phyloP scores from a whole-genome alignment of 306 rosid genomes.

The Ammopiptanthus mongolicus region DNA sequence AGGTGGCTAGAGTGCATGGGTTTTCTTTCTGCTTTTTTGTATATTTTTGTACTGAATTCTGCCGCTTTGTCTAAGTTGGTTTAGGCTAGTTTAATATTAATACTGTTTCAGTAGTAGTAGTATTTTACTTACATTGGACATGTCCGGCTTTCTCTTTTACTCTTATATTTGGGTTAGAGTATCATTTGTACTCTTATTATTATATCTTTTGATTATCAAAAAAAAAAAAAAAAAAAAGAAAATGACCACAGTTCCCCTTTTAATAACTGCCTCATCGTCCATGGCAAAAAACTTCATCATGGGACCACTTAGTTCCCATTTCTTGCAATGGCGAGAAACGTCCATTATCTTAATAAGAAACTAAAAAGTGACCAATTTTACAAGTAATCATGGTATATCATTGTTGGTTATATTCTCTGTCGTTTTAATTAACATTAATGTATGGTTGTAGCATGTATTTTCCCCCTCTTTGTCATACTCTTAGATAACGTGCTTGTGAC shows the following conservation, averaged over 20 bases:
- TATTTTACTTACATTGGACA: too few species aligned
- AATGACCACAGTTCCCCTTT: slow-evolving; percentile 8
- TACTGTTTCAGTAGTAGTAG: too few species aligned
- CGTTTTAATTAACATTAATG: slow-evolving; percentile 15
- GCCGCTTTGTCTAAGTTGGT: too few species aligned
- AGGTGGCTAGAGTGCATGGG: too few species aligned
- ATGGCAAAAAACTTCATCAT: slow-evolving; percentile 14
- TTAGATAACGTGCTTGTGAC: not conserved
- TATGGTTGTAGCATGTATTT: not conserved
- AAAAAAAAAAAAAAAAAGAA: too few species aligned
- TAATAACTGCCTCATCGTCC: slow-evolving; percentile 27
- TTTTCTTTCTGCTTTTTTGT: too few species aligned
- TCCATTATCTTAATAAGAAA: slow-evolving; percentile 27
- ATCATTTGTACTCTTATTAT: too few species aligned
- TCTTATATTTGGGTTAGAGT: too few species aligned
- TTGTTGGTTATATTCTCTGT: slow-evolving; percentile 9
- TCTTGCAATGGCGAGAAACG: slow-evolving; percentile 38
- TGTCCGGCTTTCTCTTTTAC: too few species aligned
- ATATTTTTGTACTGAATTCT: too few species aligned
- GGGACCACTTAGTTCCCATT: slow-evolving; percentile 30
- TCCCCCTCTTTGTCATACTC: slow-evolving; percentile 18
- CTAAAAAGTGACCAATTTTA: slow-evolving; percentile 33
- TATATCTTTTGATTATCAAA: too few species aligned
- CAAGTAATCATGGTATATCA: slow-evolving; percentile 34
- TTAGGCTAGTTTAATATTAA: too few species aligned